Conservation (phyloP, 2,329 filamentous ascomycete species). For the Trichophaea hybrida region DNA sequence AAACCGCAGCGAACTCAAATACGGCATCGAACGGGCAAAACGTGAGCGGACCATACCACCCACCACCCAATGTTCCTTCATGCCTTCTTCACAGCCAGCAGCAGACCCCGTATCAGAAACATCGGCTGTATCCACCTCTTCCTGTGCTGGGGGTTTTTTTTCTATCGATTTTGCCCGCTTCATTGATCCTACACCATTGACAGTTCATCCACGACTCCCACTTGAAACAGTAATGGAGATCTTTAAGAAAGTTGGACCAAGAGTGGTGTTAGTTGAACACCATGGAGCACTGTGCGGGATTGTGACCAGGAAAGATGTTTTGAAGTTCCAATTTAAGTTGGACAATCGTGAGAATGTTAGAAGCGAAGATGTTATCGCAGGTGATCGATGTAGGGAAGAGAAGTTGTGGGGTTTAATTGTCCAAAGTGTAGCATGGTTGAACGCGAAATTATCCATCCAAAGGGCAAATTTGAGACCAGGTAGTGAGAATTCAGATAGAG, state of each 20-base stretch:
- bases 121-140: slow-evolving; percentile 40
- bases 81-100: slow-evolving; percentile 13
- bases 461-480: no score
- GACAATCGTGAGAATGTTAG: slow-evolving; percentile 68
- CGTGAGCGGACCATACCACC: slow-evolving; percentile 51
- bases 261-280: slow-evolving; percentile 85
- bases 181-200: slow-evolving; percentile 76
- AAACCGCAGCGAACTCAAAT: slow-evolving; percentile 77
- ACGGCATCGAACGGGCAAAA: slow-evolving; percentile 59
- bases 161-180: slow-evolving; percentile 71
- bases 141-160: slow-evolving; percentile 33
- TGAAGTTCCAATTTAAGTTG: slow-evolving; percentile 94
- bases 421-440: not conserved
- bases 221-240: slow-evolving; percentile 97
- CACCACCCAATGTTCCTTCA: slow-evolving; percentile 60
- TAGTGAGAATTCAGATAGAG: no score
- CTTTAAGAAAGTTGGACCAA: slow-evolving; percentile 92
- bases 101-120: slow-evolving; percentile 29
- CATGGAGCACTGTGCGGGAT: slow-evolving; percentile 69
- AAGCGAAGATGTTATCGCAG: slow-evolving; percentile 37
- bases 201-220: slow-evolving; percentile 77
- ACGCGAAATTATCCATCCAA: not conserved
- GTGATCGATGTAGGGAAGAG: slow-evolving; percentile 45
- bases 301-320: slow-evolving; percentile 90
- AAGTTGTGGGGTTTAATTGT: slow-evolving; percentile 48